Evolutionary conservation across 2,329 filamentous ascomycete species (phyloP).

Genomic region (Xenoacremonium recifei): DNA sequence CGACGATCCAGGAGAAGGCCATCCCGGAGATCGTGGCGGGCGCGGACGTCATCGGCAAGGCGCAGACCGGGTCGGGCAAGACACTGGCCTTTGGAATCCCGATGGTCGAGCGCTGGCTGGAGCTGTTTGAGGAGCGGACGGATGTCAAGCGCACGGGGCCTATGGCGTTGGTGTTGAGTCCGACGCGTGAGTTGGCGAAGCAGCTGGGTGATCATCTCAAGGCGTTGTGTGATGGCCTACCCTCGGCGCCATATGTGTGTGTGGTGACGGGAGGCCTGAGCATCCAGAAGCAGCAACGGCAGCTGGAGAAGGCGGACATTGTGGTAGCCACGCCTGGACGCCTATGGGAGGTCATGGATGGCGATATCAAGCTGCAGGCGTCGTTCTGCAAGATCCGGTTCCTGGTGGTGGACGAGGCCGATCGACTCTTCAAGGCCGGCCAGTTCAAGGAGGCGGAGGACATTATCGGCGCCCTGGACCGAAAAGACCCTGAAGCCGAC

Average conservation of each 20-base stretch:
- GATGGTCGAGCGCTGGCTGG: conserved; percentile 81
- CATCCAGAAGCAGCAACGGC: conserved; percentile 89
- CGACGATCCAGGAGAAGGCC: conserved; percentile 72
- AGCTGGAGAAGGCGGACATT: conserved; percentile 81
- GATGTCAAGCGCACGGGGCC: conserved; percentile 42
- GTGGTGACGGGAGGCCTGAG: conserved; percentile 91
- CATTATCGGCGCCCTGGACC: conserved; percentile 78
- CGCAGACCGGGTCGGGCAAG: conserved; percentile 94
- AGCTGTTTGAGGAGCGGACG: conserved; percentile 36
- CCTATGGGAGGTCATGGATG: conserved; percentile 89
- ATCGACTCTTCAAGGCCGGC: conserved; percentile 85
- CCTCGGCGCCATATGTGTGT: conserved; percentile 69
- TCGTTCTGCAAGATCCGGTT: conserved; percentile 75
- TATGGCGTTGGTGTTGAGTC: conserved; percentile 79
- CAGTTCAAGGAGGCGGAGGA: conserved; percentile 94
- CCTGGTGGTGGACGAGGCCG: conserved; percentile 90
- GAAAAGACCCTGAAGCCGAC: conserved; percentile 61
- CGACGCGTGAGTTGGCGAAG: conserved; percentile 90
- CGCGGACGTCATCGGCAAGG: conserved; percentile 92
- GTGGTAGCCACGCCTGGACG: conserved; percentile 92
- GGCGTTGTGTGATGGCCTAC: conserved; percentile 63
- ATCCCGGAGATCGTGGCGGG: conserved; percentile 83
- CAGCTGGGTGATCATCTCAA: conserved; percentile 84
- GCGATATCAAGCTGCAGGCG: conserved; percentile 65
- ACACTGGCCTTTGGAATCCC: conserved; percentile 94